Percentiles rank a stretch among this genome's conserved stretches.
Evolutionary conservation across 164 flowering plant genomes (phyloP).

Genomic region (Chloranthus sessilifolius): DNA sequence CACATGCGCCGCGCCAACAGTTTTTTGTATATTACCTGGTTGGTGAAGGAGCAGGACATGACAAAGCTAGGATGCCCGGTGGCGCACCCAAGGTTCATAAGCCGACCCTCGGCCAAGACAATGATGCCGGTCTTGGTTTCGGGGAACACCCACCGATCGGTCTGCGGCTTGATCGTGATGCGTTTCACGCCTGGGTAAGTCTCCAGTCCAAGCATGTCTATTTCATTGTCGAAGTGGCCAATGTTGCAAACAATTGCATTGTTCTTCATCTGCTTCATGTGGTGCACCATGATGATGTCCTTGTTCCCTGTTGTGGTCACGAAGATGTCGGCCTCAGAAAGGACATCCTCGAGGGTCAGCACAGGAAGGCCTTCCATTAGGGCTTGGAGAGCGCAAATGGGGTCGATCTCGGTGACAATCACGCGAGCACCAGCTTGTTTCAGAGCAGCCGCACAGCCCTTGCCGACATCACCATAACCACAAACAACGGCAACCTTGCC

Average conservation of each 20-base stretch:
- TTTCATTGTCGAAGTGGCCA: conserved; percentile 31
- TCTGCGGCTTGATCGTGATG: conserved; percentile 25
- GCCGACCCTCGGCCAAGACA: conserved; percentile 23
- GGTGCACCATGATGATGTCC: conserved; percentile 29
- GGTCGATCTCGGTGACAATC: conserved; percentile 33
- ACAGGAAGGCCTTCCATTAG: conserved; percentile 31
- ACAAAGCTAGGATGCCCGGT: conserved; percentile 29
- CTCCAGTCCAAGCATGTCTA: conserved; percentile 19
- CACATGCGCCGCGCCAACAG: too few species aligned
- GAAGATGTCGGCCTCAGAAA: conserved; percentile 24
- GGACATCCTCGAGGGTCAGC: conserved; percentile 24
- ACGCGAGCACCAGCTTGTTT: conserved; percentile 27
- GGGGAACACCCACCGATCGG: conserved; percentile 24
- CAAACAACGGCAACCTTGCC: conserved; percentile 27
- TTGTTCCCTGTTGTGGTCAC: conserved; percentile 30
- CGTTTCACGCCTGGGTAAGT: conserved; percentile 21
- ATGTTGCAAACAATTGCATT: conserved; percentile 41
- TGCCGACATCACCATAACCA: conserved; percentile 26
- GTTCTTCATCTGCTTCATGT: conserved; percentile 40
- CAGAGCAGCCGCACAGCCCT: conserved; percentile 27
- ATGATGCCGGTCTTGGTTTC: conserved; percentile 19
- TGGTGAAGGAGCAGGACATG: conserved; percentile 29
- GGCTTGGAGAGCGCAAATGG: conserved; percentile 36
- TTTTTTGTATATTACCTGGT: conserved; percentile 14
- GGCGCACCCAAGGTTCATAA: conserved; percentile 27